Evolutionary conservation across 306 rosid species (phyloP).

Genomic region (Lithocarpus polystachyus): DNA sequence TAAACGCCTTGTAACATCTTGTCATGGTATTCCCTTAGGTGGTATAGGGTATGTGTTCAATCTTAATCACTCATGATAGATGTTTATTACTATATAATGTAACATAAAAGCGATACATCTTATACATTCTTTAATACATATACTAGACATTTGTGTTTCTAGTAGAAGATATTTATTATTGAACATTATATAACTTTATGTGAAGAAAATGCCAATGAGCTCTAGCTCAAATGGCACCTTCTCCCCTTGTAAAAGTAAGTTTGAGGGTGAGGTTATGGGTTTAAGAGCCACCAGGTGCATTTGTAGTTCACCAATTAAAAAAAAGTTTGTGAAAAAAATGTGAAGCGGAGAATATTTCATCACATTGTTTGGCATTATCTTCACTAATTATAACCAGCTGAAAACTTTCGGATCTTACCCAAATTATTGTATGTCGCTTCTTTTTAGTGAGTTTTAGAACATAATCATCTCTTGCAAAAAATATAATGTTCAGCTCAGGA

Average conservation of each 20-base stretch:
- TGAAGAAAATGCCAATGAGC: too few relatives aligned
- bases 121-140: too few relatives aligned
- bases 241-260: too few relatives aligned
- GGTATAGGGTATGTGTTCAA: conserved; percentile 73
- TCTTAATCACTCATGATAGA: not conserved
- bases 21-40: conserved; percentile 85
- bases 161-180: too few relatives aligned
- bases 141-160: too few relatives aligned
- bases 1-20: conserved; percentile 49
- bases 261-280: too few relatives aligned
- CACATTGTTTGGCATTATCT: not conserved
- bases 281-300: too few relatives aligned
- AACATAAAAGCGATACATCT: not conserved
- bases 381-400: not conserved
- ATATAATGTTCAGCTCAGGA: conserved; percentile 60
- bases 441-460: not conserved
- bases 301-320: too few relatives aligned
- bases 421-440: not conserved
- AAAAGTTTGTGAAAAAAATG: not conserved
- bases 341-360: not conserved
- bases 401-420: not conserved
- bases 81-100: conserved; percentile 2
- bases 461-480: conserved; percentile 5
- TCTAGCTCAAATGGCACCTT: too few relatives aligned
- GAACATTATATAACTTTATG: too few relatives aligned